Evolutionary conservation across 2,329 filamentous ascomycete genomes (phyloP), one percentile per base, ranked within the genome.

Genomic region (Pseudophaeomoniella oleicola): DNA sequence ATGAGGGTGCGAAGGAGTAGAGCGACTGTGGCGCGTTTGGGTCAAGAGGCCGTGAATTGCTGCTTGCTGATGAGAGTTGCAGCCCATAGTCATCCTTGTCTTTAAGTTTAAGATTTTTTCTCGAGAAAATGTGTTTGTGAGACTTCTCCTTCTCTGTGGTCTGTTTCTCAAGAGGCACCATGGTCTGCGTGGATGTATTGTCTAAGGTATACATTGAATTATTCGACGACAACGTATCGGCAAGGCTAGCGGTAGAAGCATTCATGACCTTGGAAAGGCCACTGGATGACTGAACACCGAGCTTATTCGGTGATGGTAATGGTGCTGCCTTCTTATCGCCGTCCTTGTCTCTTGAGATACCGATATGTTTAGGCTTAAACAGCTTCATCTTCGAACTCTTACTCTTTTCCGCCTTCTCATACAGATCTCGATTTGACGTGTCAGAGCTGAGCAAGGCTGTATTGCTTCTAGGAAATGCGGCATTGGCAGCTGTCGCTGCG

Each of bases 331-430:
- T 69, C 36, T 31, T 41, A 41, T 39, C 51, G 37, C 55, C 45
- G 39, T 75, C 68, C 46, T 70, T 75, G 32, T 75, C 69, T 42
- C 71, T 69, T n/a, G 69, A 70, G 12, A 75, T 67, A 3, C 66
- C 69, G 44, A 78, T 75, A 43, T 69, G 71, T 55, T 78, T 78
- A 2, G 75, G 74, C 48, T 78, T 78, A 74, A 81, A 80, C 4
- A 79, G 60, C 53, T 79, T 79, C 68, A 76, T 78, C 57, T 78
- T 78, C 27, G 71, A 72, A 49, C 69, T 69, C 40, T 68, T 64
- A 29, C 57, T 59, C 48, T 75, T 76, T 36, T 60, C 54, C 39
- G 63, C 59, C 30, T 53, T 54, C 38, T 27, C 22, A n/a, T 27
- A 9, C 22, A 27, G n/a, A 27, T 27, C 22, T 60, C 56, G 17